Conservation (phyloP, 2,329 filamentous ascomycete species). For the Coleophoma cylindrospora region DNA sequence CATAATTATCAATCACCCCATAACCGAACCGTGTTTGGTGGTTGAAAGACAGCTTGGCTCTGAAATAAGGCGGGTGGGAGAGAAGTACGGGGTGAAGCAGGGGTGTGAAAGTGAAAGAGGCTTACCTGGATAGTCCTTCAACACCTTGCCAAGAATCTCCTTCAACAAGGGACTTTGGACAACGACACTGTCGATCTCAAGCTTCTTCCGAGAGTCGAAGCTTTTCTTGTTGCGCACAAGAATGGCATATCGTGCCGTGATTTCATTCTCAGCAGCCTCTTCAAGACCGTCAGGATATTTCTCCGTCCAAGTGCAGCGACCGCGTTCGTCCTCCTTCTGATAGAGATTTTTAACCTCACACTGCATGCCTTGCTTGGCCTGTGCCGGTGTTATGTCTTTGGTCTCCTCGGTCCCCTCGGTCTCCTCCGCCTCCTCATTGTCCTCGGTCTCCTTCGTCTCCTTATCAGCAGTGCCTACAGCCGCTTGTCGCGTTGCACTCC, state of each 20-base stretch:
- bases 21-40: too few species aligned
- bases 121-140: constrained; percentile 15
- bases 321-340: constrained; percentile 44
- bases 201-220: constrained; percentile 53
- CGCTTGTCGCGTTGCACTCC: too few species aligned
- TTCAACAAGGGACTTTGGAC: constrained; percentile 60
- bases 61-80: constrained; percentile 34
- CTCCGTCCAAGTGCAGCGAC: constrained; percentile 49
- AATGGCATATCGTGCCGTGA: constrained; percentile 57
- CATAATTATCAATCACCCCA: too few species aligned
- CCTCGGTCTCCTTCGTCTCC: too few species aligned
- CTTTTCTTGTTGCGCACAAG: constrained; percentile 53
- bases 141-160: constrained; percentile 40
- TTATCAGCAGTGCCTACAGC: too few species aligned
- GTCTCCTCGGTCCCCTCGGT: too few species aligned
- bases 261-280: constrained; percentile 53
- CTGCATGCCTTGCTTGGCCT: constrained; percentile 21
- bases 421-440: too few species aligned
- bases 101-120: background rate
- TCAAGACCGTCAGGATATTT: constrained; percentile 48
- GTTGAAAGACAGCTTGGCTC: constrained; percentile 40
- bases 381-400: background rate
- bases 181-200: constrained; percentile 57
- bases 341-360: constrained; percentile 42
- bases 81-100: background rate